Percentiles rank a stretch among this genome's conserved stretches.
Evolutionary conservation across 2,329 filamentous ascomycete species (phyloP).

Genomic region (Paecilomyces sp.): DNA sequence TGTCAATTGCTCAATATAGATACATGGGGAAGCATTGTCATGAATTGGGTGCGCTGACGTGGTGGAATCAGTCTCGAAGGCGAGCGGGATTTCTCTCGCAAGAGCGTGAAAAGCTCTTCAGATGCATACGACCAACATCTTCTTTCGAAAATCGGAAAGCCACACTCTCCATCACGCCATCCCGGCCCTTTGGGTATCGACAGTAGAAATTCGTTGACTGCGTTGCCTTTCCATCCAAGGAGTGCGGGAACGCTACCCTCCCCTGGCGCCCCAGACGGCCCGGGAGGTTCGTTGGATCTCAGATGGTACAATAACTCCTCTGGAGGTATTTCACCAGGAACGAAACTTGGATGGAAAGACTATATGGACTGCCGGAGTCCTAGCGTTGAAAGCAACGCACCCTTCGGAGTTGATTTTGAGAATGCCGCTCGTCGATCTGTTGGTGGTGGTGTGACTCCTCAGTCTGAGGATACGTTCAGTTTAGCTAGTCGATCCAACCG

Average conservation of each 20-base stretch:
- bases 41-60: slow-evolving; percentile 5
- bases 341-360: slow-evolving; percentile 34
- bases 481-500: slow-evolving; percentile 47
- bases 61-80: slow-evolving; percentile 45
- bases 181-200: slow-evolving; percentile 26
- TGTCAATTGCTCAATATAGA: neutral
- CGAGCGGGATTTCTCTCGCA: slow-evolving; percentile 52
- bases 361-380: slow-evolving; percentile 35
- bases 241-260: slow-evolving; percentile 24
- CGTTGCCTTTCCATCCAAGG: slow-evolving; percentile 27
- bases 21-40: neutral
- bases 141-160: slow-evolving; percentile 55
- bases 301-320: slow-evolving; percentile 32
- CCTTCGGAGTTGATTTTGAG: slow-evolving; percentile 34
- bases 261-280: slow-evolving; percentile 21
- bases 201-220: slow-evolving; percentile 19
- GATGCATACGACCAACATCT: slow-evolving; percentile 58
- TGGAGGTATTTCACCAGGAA: slow-evolving; percentile 29
- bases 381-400: slow-evolving; percentile 35
- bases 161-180: slow-evolving; percentile 47
- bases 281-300: slow-evolving; percentile 20
- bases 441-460: slow-evolving; percentile 41
- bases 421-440: slow-evolving; percentile 38
- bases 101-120: slow-evolving; percentile 51
- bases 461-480: slow-evolving; percentile 45